Evolutionary conservation across 805 yeast species (phyloP).

Genomic region (Brettanomyces sp.): DNA sequence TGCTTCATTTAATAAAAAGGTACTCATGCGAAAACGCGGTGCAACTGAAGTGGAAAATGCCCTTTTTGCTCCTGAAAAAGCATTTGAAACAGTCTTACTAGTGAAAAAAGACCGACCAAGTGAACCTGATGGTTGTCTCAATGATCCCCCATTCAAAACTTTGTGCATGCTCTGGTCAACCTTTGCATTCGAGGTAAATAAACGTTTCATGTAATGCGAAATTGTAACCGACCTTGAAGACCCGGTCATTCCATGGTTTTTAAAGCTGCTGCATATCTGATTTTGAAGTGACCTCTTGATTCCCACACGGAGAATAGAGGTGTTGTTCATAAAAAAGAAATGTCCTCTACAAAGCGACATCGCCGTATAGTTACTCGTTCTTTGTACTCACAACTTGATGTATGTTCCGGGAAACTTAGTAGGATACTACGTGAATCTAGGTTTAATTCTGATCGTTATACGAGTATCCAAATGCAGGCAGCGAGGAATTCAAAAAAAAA

Average conservation of each 20-base stretch:
- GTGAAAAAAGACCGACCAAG: neutral
- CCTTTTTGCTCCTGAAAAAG: slow-evolving; percentile 4
- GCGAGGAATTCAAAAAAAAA: too few relatives aligned
- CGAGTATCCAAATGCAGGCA: too few relatives aligned
- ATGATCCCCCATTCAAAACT: neutral
- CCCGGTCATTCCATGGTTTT: neutral
- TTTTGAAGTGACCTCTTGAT: slow-evolving; percentile 9
- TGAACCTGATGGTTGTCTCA: neutral
- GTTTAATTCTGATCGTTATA: too few relatives aligned
- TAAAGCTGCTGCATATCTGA: neutral
- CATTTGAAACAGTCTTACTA: neutral
- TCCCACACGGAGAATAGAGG: slow-evolving; percentile 29
- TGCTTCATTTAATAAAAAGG: slow-evolving; percentile 2
- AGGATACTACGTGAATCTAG: too few relatives aligned
- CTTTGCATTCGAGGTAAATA: slow-evolving; percentile 1
- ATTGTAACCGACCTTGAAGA: slow-evolving; percentile 1
- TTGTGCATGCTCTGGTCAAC: neutral
- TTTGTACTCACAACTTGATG: too few relatives aligned
- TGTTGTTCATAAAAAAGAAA: slow-evolving; percentile 51
- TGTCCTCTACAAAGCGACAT: slow-evolving; percentile 39
- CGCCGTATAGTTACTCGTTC: neutral
- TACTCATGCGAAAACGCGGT: neutral
- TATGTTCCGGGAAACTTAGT: too few relatives aligned
- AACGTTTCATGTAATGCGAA: slow-evolving; percentile 1
- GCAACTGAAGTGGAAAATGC: slow-evolving; percentile 8